phyloP scores from a whole-genome alignment of 2,329 filamentous ascomycete species.

The Aschersonia sp. region DNA sequence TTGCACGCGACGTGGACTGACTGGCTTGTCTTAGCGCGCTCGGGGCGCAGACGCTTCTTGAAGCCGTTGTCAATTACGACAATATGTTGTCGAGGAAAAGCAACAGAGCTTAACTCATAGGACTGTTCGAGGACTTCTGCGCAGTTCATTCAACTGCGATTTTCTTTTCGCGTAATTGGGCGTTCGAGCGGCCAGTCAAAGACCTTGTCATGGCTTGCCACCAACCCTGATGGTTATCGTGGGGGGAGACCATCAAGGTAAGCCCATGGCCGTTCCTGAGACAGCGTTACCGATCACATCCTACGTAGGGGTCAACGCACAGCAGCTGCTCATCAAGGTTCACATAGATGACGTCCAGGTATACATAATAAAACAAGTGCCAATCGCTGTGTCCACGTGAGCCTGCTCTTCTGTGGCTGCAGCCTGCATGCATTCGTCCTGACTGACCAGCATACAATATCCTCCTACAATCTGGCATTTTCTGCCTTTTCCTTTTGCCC shows the following conservation, averaged over 20 bases:
- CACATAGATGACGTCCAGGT: neutral
- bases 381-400: neutral
- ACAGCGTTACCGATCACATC: too few species aligned
- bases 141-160: too few species aligned
- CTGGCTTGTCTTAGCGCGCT: conserved; percentile 6
- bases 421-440: neutral
- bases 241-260: conserved; percentile 3
- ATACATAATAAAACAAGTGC: neutral
- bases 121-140: too few species aligned
- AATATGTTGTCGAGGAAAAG: neutral
- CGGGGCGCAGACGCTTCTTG: conserved; percentile 14
- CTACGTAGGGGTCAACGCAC: too few species aligned
- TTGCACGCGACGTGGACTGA: neutral
- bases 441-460: neutral
- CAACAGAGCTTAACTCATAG: too few species aligned
- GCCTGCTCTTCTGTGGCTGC: neutral
- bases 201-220: neutral
- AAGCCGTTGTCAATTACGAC: conserved; percentile 10
- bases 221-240: conserved; percentile 4
- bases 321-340: neutral
- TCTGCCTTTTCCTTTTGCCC: too few species aligned
- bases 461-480: neutral
- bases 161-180: too few species aligned
- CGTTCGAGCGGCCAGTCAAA: too few species aligned
- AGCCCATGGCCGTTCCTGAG: neutral